Percentiles rank a stretch among this genome's conserved stretches.
These are phyloP conservation scores for Colletotrichum camelliae DNA, from an alignment of 2,329 filamentous ascomycete species.

Conservation along the genomic window DNA sequence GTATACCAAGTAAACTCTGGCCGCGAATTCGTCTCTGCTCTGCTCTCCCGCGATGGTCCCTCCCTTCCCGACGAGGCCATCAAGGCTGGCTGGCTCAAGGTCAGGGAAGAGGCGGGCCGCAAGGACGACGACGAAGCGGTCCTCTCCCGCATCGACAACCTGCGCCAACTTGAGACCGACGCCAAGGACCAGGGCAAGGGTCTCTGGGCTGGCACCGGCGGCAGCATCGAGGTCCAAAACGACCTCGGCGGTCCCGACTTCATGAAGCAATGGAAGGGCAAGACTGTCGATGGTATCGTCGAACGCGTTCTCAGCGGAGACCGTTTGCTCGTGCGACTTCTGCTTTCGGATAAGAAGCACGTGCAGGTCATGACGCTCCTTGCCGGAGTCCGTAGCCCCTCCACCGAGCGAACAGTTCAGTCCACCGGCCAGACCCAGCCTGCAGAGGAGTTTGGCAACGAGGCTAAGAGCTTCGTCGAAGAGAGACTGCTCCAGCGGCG, in stretches of 20 bases:
- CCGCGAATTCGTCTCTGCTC: slow-evolving; percentile 85
- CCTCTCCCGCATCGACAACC: slow-evolving; percentile 73
- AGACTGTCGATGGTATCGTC: slow-evolving; percentile 83
- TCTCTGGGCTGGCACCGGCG: slow-evolving; percentile 72
- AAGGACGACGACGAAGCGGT: slow-evolving; percentile 87
- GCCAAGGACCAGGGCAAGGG: slow-evolving; percentile 83
- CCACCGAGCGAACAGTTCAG: slow-evolving; percentile 84
- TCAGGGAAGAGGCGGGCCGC: slow-evolving; percentile 91
- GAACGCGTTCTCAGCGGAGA: slow-evolving; percentile 93
- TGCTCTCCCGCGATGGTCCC: slow-evolving; percentile 74
- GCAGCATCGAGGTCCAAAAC: slow-evolving; percentile 78
- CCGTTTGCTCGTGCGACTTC: slow-evolving; percentile 81
- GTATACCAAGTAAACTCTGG: slow-evolving; percentile 88
- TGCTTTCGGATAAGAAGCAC: slow-evolving; percentile 84
- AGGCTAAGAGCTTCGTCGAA: slow-evolving; percentile 89
- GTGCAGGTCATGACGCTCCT: slow-evolving; percentile 87
- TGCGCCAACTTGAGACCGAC: slow-evolving; percentile 77
- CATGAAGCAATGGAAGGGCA: slow-evolving; percentile 82
- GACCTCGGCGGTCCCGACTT: slow-evolving; percentile 83
- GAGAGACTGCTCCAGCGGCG: slow-evolving; percentile 83
- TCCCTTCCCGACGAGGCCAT: slow-evolving; percentile 82
- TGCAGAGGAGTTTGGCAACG: slow-evolving; percentile 88
- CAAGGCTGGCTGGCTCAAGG: slow-evolving; percentile 88
- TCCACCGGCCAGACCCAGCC: slow-evolving; percentile 81
- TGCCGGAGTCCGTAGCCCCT: slow-evolving; percentile 86